Percentiles rank a stretch among this genome's conserved stretches.
These are phyloP conservation scores for Venturia asperata DNA, from an alignment of 2,329 filamentous ascomycete species.

Conservation along the genomic window DNA sequence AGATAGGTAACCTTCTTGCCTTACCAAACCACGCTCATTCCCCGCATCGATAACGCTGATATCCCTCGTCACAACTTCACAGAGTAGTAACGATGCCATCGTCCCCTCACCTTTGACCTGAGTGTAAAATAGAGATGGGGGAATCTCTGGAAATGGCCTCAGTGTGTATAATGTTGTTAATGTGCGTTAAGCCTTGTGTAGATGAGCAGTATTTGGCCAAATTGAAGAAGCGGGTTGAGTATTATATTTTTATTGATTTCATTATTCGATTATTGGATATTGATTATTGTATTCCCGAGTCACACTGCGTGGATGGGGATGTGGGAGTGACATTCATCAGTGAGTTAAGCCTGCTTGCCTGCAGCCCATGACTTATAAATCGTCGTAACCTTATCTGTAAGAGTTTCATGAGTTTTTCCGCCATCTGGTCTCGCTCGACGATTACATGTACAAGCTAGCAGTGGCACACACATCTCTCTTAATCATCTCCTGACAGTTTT, in stretches of 20 bases:
- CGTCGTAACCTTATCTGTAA: not conserved
- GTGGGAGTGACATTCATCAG: not conserved
- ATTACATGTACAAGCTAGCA: slow-evolving; percentile 68
- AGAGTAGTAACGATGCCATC: too few species aligned
- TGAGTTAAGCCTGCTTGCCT: not conserved
- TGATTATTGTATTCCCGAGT: not conserved
- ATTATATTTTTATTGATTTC: not conserved
- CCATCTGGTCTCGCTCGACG: not conserved
- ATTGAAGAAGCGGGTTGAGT: not conserved
- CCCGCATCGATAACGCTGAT: too few species aligned
- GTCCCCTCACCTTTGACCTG: too few species aligned
- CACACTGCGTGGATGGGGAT: not conserved
- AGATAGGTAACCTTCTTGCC: too few species aligned
- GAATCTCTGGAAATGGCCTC: too few species aligned
- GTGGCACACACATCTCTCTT: slow-evolving; percentile 91
- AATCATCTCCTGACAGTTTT: slow-evolving; percentile 94
- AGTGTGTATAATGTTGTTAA: too few species aligned
- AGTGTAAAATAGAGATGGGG: too few species aligned
- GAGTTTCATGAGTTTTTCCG: not conserved
- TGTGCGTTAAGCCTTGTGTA: too few species aligned
- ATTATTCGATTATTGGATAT: too few species aligned
- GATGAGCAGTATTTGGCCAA: too few species aligned
- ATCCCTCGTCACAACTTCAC: too few species aligned
- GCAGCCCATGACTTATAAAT: not conserved
- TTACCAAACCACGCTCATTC: too few species aligned